Percentiles rank a stretch among this genome's conserved stretches.
Evolutionary conservation across 139 green algal genomes (phyloP).

Genomic region (Chlorella sp.): DNA sequence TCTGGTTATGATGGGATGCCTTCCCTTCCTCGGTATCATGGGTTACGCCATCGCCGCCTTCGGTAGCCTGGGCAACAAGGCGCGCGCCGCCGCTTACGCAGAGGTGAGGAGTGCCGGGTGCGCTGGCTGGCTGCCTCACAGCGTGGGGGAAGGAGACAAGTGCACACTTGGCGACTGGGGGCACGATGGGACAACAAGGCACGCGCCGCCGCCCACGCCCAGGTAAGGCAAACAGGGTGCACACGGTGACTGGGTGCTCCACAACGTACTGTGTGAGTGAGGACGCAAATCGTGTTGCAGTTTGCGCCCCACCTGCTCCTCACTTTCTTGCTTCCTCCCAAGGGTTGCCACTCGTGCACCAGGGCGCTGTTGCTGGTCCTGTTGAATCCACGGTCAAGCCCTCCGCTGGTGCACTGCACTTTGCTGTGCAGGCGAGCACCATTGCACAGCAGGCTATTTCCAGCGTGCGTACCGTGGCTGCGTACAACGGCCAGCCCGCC

Average conservation of each 20-base stretch:
- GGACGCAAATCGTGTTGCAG: too few relatives aligned
- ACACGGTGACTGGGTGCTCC: too few relatives aligned
- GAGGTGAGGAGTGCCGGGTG: too few relatives aligned
- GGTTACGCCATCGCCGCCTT: constrained; percentile 35
- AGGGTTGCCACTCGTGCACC: too few relatives aligned
- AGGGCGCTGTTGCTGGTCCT: too few relatives aligned
- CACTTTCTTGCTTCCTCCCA: too few relatives aligned
- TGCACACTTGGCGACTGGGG: neutral
- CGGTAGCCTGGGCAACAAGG: too few relatives aligned
- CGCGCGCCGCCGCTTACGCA: too few relatives aligned
- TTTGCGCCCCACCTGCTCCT: too few relatives aligned
- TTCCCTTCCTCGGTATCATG: constrained; percentile 53
- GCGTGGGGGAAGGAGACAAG: neutral
- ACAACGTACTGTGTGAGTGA: too few relatives aligned
- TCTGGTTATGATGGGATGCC: constrained; percentile 60
- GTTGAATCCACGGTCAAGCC: too few relatives aligned
- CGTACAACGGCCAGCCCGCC: constrained; percentile 51
- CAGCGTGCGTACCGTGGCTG: constrained; percentile 54
- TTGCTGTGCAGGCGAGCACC: neutral
- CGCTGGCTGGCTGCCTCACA: neutral
- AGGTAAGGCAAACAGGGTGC: neutral
- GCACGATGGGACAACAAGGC: neutral
- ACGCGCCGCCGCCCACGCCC: neutral
- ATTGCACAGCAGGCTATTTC: constrained; percentile 53
- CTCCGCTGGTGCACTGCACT: too few relatives aligned